A percentile compares a stretch with the other conserved stretches of the same genome.
These are phyloP conservation scores for Akanthomyces muscarius DNA, from an alignment of 2,329 filamentous ascomycete genomes.

Conservation along the genomic window DNA sequence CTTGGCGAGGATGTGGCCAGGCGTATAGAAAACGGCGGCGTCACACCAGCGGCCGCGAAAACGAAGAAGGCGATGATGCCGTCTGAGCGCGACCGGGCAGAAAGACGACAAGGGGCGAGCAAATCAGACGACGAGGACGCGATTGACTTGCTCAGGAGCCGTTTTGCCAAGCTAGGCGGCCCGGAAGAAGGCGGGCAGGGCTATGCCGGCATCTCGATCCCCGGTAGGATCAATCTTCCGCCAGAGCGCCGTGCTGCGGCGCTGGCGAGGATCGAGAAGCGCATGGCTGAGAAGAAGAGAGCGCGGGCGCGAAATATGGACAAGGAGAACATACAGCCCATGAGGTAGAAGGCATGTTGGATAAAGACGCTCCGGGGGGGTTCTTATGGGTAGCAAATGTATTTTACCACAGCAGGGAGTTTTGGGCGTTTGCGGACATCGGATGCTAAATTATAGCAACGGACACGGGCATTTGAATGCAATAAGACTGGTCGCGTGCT, in stretches of 20 bases:
- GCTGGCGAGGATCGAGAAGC: constrained; percentile 50
- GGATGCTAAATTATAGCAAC: not conserved
- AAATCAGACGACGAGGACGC: constrained; percentile 25
- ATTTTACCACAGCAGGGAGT: constrained; percentile 13
- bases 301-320: constrained; percentile 33
- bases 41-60: constrained; percentile 20
- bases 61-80: not conserved
- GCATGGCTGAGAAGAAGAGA: constrained; percentile 48
- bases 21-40: constrained; percentile 28
- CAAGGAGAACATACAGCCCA: constrained; percentile 51
- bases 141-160: constrained; percentile 44
- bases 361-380: not conserved
- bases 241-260: constrained; percentile 51
- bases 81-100: not conserved
- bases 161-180: constrained; percentile 43
- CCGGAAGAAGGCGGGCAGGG: constrained; percentile 33
- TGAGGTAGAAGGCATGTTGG: constrained; percentile 13
- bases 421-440: not conserved
- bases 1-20: constrained; percentile 32
- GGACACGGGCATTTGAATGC: not conserved
- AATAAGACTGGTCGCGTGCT: not conserved
- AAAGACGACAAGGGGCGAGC: not conserved
- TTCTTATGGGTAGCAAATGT: constrained; percentile 8
- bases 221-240: constrained; percentile 42
- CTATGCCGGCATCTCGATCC: constrained; percentile 32